Conservation (phyloP, 2,329 filamentous ascomycete species). For the Xylaria sp. region DNA sequence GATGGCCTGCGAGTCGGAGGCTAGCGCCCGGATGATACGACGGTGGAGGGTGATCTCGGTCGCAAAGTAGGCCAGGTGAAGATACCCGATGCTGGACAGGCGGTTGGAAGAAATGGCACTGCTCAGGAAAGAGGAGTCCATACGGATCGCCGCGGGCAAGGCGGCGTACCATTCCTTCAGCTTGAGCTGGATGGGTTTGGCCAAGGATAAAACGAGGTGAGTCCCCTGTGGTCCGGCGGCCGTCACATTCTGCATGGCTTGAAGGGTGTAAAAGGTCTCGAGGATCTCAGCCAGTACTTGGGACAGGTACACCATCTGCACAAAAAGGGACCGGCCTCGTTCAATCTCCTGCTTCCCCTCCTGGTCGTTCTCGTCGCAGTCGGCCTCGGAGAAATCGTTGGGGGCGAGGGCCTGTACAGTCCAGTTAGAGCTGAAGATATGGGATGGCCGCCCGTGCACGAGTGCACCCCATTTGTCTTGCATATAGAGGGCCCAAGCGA, state of each 20-base stretch:
- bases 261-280: slow-evolving; percentile 83
- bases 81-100: slow-evolving; percentile 75
- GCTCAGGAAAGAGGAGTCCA: slow-evolving; percentile 69
- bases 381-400: slow-evolving; percentile 72
- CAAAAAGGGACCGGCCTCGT: slow-evolving; percentile 76
- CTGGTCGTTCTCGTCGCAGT: slow-evolving; percentile 70
- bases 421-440: slow-evolving; percentile 70
- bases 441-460: slow-evolving; percentile 78
- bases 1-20: slow-evolving; percentile 58
- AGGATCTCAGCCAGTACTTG: slow-evolving; percentile 82
- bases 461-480: slow-evolving; percentile 89
- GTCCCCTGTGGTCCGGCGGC: slow-evolving; percentile 76
- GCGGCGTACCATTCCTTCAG: slow-evolving; percentile 84
- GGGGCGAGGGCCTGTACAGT: slow-evolving; percentile 68
- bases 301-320: slow-evolving; percentile 79
- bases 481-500: slow-evolving; percentile 93
- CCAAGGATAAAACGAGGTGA: slow-evolving; percentile 76
- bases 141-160: slow-evolving; percentile 71
- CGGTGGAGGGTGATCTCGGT: slow-evolving; percentile 94
- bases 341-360: slow-evolving; percentile 74
- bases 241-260: slow-evolving; percentile 76
- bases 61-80: slow-evolving; percentile 93
- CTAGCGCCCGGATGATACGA: slow-evolving; percentile 86
- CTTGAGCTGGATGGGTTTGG: slow-evolving; percentile 84
- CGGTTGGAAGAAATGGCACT: slow-evolving; percentile 56